Evolutionary conservation across 1,139 yeast species (phyloP), one percentile per base, ranked within the genome.

Genomic region (Pneumocystis sp.): DNA sequence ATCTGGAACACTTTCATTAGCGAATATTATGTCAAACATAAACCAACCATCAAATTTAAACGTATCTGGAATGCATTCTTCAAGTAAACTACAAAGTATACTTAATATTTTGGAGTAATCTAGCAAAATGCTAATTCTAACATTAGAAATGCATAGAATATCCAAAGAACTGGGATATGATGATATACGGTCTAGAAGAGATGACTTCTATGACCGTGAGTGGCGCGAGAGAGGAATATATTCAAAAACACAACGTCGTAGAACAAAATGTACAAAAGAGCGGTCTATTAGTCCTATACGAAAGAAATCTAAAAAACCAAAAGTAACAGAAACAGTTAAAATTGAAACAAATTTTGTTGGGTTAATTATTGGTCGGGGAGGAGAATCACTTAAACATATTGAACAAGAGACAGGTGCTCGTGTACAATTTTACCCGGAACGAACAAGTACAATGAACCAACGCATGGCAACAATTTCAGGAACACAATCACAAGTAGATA

Each of bases 321-420:
- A 25, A 25, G 63, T 25, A 15, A 64, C 69, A 5, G 69, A 68
- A 25, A 64, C 69, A 5, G 59, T 70, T 31, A 62, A 66, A 44
- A 70, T 70, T 34, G 69, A 70, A 44, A 66, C 68, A n/a, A 66
- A 65, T 29, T 70, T 68, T 60, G 71, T 70, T 4, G 72, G 72
- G 17, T 66, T 70, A 29, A 66, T 70, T 61, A 70, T 70, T 40
- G 72, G 72, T n/a, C 67, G 70, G 15, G 70, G 72, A n/a, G 72
- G 72, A 17, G 72, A 70, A 45, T 70, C 68, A 4, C 67, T 70
- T 17, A 69, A 69, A 62, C 63, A 66, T 17, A 68, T 70, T 50
- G 71, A 70, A 50, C 65, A 66, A 25, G 60, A 65, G 25, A 70
- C 67, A 37, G 71, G 70, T 15, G 71, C 70, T 25, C 65, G 68